A percentile compares a stretch with the other conserved stretches of the same genome.
Conservation (phyloP, 2,329 filamentous ascomycete genomes). For the Pseudogymnoascus sp. region DNA sequence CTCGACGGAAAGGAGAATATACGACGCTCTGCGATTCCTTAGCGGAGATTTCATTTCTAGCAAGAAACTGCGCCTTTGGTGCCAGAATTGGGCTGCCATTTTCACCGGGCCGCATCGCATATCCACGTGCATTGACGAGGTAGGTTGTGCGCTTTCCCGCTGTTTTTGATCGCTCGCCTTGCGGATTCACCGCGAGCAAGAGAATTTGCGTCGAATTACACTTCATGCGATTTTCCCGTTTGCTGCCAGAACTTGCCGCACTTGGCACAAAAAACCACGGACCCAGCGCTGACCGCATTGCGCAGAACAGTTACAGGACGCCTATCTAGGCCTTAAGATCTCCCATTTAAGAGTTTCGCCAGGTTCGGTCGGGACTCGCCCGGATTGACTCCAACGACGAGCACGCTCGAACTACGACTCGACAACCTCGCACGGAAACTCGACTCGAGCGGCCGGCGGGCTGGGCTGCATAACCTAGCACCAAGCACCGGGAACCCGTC, state of each 20-base stretch:
- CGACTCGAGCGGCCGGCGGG: not conserved
- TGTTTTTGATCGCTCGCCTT: not conserved
- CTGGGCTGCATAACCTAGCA: slow-evolving; percentile 8
- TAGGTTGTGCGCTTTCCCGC: not conserved
- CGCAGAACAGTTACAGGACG: slow-evolving; percentile 4
- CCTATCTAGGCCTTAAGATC: slow-evolving; percentile 5
- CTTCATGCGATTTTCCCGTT: not conserved
- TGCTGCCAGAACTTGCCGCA: not conserved
- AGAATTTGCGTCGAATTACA: not conserved
- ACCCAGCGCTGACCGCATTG: slow-evolving; percentile 4
- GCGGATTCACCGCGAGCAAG: not conserved
- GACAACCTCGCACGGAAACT: not conserved
- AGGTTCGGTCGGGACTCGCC: not conserved
- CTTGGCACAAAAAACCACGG: not conserved
- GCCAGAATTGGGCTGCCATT: not conserved
- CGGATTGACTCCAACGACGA: not conserved
- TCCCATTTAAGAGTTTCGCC: not conserved
- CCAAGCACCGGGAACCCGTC: not conserved
- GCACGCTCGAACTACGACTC: not conserved
- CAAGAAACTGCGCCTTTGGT: not conserved
- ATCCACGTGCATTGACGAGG: not conserved
- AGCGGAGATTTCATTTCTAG: slow-evolving; percentile 2
- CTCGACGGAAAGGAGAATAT: not conserved
- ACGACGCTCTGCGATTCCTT: slow-evolving; percentile 2
- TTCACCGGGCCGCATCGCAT: slow-evolving; percentile 2